Evolutionary conservation across 306 rosid species (phyloP), one percentile per base, ranked within the genome.

Genomic region (Inga oerstediana): DNA sequence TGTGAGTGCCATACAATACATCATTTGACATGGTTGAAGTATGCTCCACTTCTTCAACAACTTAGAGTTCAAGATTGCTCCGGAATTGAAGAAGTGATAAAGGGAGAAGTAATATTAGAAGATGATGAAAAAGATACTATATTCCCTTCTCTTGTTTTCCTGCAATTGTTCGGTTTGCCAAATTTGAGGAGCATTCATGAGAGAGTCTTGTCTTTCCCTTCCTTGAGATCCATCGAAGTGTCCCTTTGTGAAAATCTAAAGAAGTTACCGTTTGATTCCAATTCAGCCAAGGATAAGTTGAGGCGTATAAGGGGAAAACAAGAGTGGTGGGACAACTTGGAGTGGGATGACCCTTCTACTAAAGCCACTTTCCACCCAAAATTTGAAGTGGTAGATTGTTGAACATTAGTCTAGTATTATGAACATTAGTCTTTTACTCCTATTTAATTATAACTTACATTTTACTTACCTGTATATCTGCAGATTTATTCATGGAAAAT

Each of bases 141-240:
- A 16, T 52, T 52, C 59, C 22, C 24, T 52, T 52, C 59, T 17
- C 59, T 17, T 17, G 59, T 5, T 17, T 0, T 0, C 8, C n/a
- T 52, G 22, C 0, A 1, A 0, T 15, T 52, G 22, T 1, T 0
- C 2, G 0, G 0, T 0, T 6, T 16, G 22, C 59, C 2, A 4
- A 52, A 17, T 16, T 24, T 52, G 7, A 52, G 10, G 22, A 52
- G 59, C 22, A 4, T 52, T 5, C 7, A 52, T 17, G 59, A 16
- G n/a, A 17, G 59, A 52, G n/a, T 6, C 2, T 17, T 52, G 59
- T 52, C 59, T 15, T 52, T 52, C 22, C 10, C 10, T 52, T 52
- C 22, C 59, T 22, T 52, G 3, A 37, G 39, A 37, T 37, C 5
- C 39, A 37, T 37, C 2, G 0, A 17, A 0, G n/a, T 54, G 61